Percentiles rank a stretch among this genome's conserved stretches.
These are phyloP conservation scores for Xylaria sp. DNA, from an alignment of 2,329 filamentous ascomycete genomes.

Conservation along the genomic window DNA sequence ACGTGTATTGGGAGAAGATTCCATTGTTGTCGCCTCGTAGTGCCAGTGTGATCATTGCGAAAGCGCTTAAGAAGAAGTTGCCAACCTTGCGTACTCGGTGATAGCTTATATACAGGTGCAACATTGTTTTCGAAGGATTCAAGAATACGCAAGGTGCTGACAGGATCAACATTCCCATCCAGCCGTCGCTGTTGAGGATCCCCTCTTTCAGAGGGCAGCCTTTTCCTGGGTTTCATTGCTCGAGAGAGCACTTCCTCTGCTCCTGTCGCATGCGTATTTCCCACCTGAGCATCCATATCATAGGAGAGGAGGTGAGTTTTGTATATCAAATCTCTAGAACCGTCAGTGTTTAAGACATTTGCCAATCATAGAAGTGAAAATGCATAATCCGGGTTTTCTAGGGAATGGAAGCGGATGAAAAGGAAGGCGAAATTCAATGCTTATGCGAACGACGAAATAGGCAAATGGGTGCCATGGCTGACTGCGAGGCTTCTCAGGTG, in stretches of 20 bases:
- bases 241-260: background rate
- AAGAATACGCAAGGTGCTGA: constrained; percentile 21
- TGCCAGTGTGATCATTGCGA: background rate
- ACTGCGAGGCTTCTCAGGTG: too few species aligned
- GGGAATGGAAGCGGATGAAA: too few species aligned
- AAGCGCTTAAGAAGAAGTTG: background rate
- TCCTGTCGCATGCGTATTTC: background rate
- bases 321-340: background rate
- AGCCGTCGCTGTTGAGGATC: background rate
- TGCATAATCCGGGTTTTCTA: background rate
- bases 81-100: constrained; percentile 13
- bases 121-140: constrained; percentile 9
- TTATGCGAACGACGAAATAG: background rate
- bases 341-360: background rate
- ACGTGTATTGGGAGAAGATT: constrained; percentile 8
- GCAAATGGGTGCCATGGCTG: background rate
- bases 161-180: constrained; percentile 10
- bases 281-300: background rate
- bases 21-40: background rate
- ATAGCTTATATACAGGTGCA: constrained; percentile 4
- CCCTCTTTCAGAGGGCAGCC: constrained; percentile 11
- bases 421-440: background rate
- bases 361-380: background rate
- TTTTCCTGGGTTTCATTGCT: constrained; percentile 7
- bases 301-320: background rate